Base-by-base conservation (phyloP, 495 filamentous ascomycete species). In the Evernia prunastri region DNA sequence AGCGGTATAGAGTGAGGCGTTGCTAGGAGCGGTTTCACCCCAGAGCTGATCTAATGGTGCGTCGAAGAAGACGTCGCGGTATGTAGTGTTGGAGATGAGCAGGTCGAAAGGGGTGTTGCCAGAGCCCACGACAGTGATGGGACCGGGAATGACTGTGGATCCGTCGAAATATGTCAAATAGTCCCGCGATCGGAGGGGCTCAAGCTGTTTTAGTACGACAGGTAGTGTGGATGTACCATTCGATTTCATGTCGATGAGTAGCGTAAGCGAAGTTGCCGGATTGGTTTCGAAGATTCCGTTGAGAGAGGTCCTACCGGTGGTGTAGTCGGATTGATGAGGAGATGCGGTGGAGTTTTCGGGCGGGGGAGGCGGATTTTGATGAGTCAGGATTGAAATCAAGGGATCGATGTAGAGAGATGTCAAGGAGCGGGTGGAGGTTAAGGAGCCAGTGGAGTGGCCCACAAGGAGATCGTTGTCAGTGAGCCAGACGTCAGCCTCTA, bases 401-500 rank as follows among this genome's bases (percentile, higher is more conserved):
- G 89, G 86, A 49, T 87, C 75, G 57, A 90, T 72, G 72, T 91
- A 91, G 8, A 90, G 78, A 17, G 72, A 77, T 56, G 77, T 70
- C 56, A 92, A 81, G 0, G 86, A 89, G 18, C 81, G 80, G 56
- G 82, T 78, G 18, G 72, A 63, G 4, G 79, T 80, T 23, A 87
- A 73, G 29, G 77, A 75, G 1, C 79, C 74, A 0, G 67, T 68
- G 35, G 84, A 80, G 65, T 86, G 83, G 0, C 86, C 87, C 45
- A 91, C 82, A 35, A 82, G 76, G 25, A 88, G 72, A 35, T 78
- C 71, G 39, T 71, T 57, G 2, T 70, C 61, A 56, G 53, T 27
- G 27, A 80, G 79, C 87, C 87, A 92, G 17, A 92, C 80, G 67
- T 92, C 88, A 5, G 85, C 87, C 72, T 90, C 89, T n/a, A 88